phyloP scores from a whole-genome alignment of 345 rosid genomes.

The Viola odorata region DNA sequence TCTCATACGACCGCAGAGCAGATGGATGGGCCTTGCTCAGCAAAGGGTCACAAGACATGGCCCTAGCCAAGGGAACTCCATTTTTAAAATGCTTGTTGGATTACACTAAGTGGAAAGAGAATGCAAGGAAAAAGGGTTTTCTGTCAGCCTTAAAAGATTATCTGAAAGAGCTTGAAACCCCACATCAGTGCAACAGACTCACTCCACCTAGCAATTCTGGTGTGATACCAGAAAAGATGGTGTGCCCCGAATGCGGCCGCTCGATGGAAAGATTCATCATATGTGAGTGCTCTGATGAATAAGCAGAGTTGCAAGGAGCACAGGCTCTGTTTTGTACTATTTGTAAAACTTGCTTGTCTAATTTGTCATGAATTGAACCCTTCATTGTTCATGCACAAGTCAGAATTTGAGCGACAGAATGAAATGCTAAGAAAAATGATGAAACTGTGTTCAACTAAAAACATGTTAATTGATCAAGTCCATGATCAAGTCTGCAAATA shows the following conservation, averaged over 20 bases:
- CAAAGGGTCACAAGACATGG: conserved; percentile 13
- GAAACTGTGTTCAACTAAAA: background rate
- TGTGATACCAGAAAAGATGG: conserved; percentile 10
- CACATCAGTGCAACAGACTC: conserved; percentile 20
- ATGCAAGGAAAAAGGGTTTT: conserved; percentile 13
- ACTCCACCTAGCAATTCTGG: conserved; percentile 16
- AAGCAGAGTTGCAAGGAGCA: background rate
- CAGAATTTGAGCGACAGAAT: background rate
- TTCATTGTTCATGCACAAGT: background rate
- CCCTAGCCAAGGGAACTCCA: conserved; percentile 13
- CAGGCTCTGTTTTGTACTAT: no score
- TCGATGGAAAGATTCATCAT: conserved; percentile 16
- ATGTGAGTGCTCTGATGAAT: conserved; percentile 24
- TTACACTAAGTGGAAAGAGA: conserved; percentile 13
- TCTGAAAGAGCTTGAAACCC: conserved; percentile 9
- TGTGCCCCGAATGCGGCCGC: conserved; percentile 19
- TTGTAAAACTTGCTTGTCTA: background rate
- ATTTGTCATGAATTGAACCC: no score
- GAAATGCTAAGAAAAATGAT: background rate
- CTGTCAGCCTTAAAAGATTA: conserved; percentile 16
- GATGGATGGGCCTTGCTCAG: conserved; percentile 20
- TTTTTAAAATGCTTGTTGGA: conserved; percentile 8
- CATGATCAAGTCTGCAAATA: no score
- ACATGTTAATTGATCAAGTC: background rate
- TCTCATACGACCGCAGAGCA: conserved; percentile 16